Evolutionary conservation across 192 early-diverging fungal species (phyloP).

Genomic region (Paraglomus occultum): DNA sequence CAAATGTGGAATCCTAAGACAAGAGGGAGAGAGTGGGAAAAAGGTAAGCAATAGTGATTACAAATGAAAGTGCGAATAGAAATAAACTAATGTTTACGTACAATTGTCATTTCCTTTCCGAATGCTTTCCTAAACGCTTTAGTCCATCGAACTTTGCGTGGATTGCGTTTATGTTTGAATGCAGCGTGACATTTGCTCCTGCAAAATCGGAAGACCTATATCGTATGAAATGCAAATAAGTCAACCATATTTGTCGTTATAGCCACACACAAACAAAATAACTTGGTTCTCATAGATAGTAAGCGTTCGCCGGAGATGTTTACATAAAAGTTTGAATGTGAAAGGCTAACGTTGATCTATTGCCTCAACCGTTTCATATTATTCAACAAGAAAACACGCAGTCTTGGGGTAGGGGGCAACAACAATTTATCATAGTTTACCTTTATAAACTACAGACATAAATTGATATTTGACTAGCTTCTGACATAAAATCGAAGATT

Average conservation of each 20-base stretch:
- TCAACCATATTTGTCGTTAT: neutral
- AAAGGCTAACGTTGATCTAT: neutral
- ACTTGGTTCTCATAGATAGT: neutral
- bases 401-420: too few relatives aligned
- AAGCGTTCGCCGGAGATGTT: neutral
- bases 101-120: slow-evolving; percentile 99
- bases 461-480: neutral
- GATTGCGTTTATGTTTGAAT: slow-evolving; percentile 99
- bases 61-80: neutral
- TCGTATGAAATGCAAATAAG: neutral
- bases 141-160: slow-evolving; percentile 99
- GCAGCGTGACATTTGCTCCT: slow-evolving; percentile 99
- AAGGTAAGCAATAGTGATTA: neutral
- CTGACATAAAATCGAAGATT: neutral
- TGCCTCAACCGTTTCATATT: too few relatives aligned
- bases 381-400: too few relatives aligned
- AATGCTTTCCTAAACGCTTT: slow-evolving; percentile 99
- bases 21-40: neutral
- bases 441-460: neutral
- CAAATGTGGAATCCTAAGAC: slow-evolving; percentile 84
- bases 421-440: too few relatives aligned
- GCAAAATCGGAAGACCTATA: slow-evolving; percentile 88
- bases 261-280: neutral
- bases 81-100: slow-evolving; percentile 42
- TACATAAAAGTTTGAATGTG: neutral